Evolutionary conservation across 345 rosid species (phyloP).

Genomic region (Salix arbutifolia): DNA sequence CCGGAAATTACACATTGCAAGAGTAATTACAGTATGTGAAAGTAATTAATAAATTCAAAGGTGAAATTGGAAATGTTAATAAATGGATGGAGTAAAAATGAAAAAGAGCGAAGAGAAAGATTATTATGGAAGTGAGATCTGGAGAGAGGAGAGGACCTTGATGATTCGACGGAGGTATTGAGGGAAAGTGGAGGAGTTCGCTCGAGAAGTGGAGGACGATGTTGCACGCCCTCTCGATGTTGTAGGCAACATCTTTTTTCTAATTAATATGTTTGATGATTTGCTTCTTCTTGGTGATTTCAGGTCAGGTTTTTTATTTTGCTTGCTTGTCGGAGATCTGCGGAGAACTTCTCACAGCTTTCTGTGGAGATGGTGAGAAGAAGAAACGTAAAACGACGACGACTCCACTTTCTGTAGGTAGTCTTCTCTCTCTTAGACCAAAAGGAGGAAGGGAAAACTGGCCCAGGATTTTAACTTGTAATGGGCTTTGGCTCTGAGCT

Average conservation of each 20-base stretch:
- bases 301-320: too few species aligned
- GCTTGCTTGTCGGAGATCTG: constrained; percentile 34
- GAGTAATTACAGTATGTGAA: not conserved
- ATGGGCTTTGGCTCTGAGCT: not conserved
- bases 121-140: constrained; percentile 31
- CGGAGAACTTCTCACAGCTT: constrained; percentile 6
- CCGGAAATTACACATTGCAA: not conserved
- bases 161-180: constrained; percentile 93
- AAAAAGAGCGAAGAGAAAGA: not conserved
- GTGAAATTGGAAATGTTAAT: not conserved
- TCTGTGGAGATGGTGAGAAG: constrained; percentile 8
- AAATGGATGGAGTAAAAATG: not conserved
- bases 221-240: constrained; percentile 72
- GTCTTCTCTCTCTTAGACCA: not conserved
- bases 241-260: constrained; percentile 67
- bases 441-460: not conserved
- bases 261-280: not conserved
- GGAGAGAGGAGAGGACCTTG: constrained; percentile 51
- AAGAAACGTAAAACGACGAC: constrained; percentile 26
- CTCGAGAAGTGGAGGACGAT: constrained; percentile 67
- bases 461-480: not conserved
- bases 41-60: not conserved
- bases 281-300: constrained; percentile 7
- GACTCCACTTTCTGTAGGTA: not conserved
- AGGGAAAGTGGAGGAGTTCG: constrained; percentile 60